Conservation (phyloP, 331 rosid genomes). For the Quercus tomentella region DNA sequence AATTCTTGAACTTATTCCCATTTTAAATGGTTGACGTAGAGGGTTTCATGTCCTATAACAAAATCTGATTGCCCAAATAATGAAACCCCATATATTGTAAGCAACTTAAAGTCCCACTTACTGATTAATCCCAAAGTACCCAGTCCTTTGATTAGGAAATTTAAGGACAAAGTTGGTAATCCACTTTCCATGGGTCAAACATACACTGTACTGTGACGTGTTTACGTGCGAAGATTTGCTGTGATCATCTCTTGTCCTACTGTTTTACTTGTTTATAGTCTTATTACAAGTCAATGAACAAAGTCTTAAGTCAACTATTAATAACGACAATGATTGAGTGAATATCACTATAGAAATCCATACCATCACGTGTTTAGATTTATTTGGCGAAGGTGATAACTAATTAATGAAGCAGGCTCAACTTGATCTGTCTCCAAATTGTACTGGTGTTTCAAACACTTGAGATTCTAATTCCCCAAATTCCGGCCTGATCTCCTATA, state of each 20-base stretch:
- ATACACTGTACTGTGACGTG: neutral
- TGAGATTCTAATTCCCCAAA: neutral
- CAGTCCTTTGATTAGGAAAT: neutral
- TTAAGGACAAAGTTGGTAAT: constrained; percentile 18
- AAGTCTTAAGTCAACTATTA: neutral
- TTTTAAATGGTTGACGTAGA: too few relatives aligned
- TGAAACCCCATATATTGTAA: too few relatives aligned
- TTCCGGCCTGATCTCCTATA: neutral
- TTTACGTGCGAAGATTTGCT: too few relatives aligned
- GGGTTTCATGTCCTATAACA: too few relatives aligned
- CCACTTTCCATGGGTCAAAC: constrained; percentile 46
- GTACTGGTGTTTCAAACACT: too few relatives aligned
- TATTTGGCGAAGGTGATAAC: neutral
- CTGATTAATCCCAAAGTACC: too few relatives aligned
- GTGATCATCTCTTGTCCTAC: neutral
- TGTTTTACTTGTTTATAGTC: neutral
- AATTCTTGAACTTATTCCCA: too few relatives aligned
- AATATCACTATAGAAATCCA: neutral
- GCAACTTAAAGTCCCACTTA: too few relatives aligned
- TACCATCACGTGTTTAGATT: neutral
- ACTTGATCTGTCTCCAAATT: too few relatives aligned
- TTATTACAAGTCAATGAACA: neutral
- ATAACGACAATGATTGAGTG: neutral
- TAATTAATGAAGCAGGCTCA: neutral
- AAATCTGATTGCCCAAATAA: too few relatives aligned